Evolutionary conservation across 2,329 filamentous ascomycete genomes (phyloP), one percentile per base, ranked within the genome.

Genomic region (Rhinocladiella similis): DNA sequence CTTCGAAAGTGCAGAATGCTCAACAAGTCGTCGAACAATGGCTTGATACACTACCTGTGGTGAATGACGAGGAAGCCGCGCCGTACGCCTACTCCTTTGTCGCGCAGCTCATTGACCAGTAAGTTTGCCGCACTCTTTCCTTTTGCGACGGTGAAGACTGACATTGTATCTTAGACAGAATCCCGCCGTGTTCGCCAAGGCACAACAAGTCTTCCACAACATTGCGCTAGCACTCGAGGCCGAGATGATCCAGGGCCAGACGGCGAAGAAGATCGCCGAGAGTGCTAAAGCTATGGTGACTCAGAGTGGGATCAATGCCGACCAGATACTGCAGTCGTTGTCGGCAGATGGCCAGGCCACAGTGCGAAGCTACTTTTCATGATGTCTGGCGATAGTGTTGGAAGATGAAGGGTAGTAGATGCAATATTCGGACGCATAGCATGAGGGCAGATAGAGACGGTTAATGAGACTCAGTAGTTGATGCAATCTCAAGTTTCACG

Each of bases 51-150:
- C 79, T 99, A 35, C 94, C 94, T 0, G 88, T 99, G 50, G 86
- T 87, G 14, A 97, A 96, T 68, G 94, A 99, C 64, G 94, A 99
- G 72, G 94, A 99, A 76, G 94, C 94, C 3, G 94, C 94, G 18
- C 94, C 94, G 13, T 97, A 95, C 72, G 92, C 92, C 1, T 99
- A 99, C 71, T 87, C 87, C 43, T 99, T 96, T 76, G 79, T 99
- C 56, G 87, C 90, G 12, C 88, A 96, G 71, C 76, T 99, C 61
- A 97, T 97, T 70, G 89, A 95, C 65, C 89, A 95, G 94, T 97
- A 85, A 83, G 91, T 87, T 56, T 48, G 25, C 41, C 25, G 9
- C 47, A 45, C 33, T 48, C 6, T 9, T 33, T 33, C 18, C 20
- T 19, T 22, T 13, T 36, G 22, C 2, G 5, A 12, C 18, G 35